These are phyloP conservation scores for Neurospora sp. DNA, from an alignment of 495 filamentous ascomycete species.

Conservation along the genomic window DNA sequence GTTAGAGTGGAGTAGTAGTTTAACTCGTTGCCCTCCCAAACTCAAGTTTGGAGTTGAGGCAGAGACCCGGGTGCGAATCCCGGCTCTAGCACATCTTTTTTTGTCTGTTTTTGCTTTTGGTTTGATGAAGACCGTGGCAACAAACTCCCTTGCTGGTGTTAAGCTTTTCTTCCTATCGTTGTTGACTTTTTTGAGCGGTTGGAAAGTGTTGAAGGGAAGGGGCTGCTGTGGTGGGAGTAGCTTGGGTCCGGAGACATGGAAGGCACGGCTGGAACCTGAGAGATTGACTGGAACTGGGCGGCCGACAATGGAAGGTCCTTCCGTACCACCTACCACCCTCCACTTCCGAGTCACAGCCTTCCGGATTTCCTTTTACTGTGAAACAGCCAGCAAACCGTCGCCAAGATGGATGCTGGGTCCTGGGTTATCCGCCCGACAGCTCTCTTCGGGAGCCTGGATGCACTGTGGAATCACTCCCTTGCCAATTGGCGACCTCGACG, in stretches of 20 bases:
- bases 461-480: background rate
- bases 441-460: background rate
- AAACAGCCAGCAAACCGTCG: background rate
- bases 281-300: background rate
- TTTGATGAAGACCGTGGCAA: background rate
- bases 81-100: slow-evolving; percentile 11
- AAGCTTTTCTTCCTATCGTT: rapidly evolving
- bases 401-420: too few species aligned
- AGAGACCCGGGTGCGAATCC: slow-evolving; percentile 19
- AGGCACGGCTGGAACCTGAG: background rate
- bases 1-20: slow-evolving; percentile 20
- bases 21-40: slow-evolving; percentile 21
- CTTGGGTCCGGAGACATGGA: background rate
- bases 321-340: background rate
- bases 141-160: too few species aligned
- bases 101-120: background rate
- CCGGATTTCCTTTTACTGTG: background rate
- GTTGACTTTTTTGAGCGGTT: background rate
- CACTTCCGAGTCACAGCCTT: background rate
- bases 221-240: background rate
- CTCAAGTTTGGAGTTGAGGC: background rate
- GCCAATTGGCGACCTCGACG: background rate
- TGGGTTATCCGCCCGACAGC: background rate
- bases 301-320: background rate
- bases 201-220: background rate